phyloP scores from a whole-genome alignment of 257 asterid genomes.

The Salvia hispanica region DNA sequence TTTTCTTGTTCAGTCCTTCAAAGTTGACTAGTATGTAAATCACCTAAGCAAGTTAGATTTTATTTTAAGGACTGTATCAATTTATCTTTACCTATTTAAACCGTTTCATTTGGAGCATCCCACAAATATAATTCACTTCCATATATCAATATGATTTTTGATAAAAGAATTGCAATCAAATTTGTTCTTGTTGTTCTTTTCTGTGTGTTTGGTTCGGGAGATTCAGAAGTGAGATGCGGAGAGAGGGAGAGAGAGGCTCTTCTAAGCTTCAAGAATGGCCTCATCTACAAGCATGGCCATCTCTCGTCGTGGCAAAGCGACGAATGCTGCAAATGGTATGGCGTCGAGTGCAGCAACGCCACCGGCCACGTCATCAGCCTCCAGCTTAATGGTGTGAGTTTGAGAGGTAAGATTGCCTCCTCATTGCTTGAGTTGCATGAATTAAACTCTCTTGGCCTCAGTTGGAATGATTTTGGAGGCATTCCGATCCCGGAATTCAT shows the following conservation, averaged over 20 bases:
- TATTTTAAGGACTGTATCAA: too few species aligned
- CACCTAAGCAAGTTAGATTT: too few species aligned
- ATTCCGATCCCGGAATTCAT: slow-evolving; percentile 9
- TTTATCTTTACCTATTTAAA: too few species aligned
- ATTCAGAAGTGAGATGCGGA: slow-evolving; percentile 6
- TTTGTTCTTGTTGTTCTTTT: too few species aligned
- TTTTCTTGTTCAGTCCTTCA: too few species aligned
- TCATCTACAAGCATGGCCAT: neutral
- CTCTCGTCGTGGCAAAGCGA: slow-evolving; percentile 25
- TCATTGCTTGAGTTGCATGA: slow-evolving; percentile 34
- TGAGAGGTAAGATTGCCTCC: slow-evolving; percentile 31
- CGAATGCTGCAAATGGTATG: slow-evolving; percentile 26
- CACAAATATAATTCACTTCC: too few species aligned
- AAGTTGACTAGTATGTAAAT: too few species aligned
- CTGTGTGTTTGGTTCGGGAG: neutral
- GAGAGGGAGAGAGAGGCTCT: slow-evolving; percentile 33
- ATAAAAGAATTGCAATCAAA: too few species aligned
- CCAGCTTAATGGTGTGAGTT: neutral
- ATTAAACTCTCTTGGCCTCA: slow-evolving; percentile 26
- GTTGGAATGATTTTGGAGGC: too few species aligned
- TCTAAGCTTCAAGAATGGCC: slow-evolving; percentile 21
- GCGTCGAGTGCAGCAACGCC: slow-evolving; percentile 25
- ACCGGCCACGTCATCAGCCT: slow-evolving; percentile 24
- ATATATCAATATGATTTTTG: too few species aligned
- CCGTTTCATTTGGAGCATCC: too few species aligned